phyloP scores from a whole-genome alignment of 2,329 filamentous ascomycete genomes.

The Ophiocordyceps camponoti-floridani region DNA sequence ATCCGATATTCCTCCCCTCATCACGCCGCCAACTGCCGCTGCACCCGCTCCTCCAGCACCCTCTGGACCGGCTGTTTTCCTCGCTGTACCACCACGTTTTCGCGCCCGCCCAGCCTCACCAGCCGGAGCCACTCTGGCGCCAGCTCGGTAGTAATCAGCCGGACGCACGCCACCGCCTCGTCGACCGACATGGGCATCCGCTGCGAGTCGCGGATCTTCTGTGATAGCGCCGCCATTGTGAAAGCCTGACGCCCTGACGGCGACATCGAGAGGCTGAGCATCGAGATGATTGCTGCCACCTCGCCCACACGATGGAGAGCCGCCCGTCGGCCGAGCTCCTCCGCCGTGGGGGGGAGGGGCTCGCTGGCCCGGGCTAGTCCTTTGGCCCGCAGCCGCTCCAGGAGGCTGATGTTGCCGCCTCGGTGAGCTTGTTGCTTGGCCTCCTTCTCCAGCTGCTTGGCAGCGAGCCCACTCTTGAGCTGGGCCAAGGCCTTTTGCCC shows the following conservation, averaged over 20 bases:
- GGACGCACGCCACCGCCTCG: conserved; percentile 30
- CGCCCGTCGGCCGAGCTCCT: conserved; percentile 40
- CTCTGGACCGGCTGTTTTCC: conserved; percentile 20
- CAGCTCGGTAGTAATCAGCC: conserved; percentile 33
- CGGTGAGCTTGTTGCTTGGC: conserved; percentile 16
- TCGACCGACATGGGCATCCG: conserved; percentile 33
- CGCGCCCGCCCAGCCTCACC: conserved; percentile 30
- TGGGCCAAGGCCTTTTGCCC: conserved; percentile 53
- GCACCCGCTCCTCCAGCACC: conserved; percentile 18
- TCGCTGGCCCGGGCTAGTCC: conserved; percentile 40
- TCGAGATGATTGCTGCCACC: conserved; percentile 47
- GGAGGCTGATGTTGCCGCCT: conserved; percentile 42
- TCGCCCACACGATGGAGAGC: conserved; percentile 53
- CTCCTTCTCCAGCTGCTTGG: conserved; percentile 29
- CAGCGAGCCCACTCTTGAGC: conserved; percentile 42
- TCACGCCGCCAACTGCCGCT: conserved; percentile 10
- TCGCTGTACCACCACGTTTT: conserved; percentile 38
- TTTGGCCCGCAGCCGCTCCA: conserved; percentile 62
- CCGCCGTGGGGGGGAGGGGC: conserved; percentile 34
- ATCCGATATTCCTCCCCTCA: background rate
- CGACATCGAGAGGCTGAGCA: conserved; percentile 39
- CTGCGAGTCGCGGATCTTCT: conserved; percentile 51
- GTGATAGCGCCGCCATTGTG: conserved; percentile 41
- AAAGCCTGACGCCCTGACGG: conserved; percentile 42
- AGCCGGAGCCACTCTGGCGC: conserved; percentile 38